Percentiles rank a stretch among this genome's conserved stretches.
Conservation (phyloP, 306 rosid genomes). For the Benincasa hispida region DNA sequence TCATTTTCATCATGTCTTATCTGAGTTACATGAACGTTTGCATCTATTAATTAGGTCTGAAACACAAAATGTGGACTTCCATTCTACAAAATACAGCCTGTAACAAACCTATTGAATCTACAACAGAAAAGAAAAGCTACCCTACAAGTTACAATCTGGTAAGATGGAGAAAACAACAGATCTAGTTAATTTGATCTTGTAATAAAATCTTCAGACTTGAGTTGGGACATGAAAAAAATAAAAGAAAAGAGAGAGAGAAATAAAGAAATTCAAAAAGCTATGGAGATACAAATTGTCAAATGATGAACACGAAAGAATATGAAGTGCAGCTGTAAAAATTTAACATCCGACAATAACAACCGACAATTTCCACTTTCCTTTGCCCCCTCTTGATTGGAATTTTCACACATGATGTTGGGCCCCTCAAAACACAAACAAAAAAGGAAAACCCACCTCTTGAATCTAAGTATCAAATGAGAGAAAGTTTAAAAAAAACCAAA, state of each 20-base stretch:
- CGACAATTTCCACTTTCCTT: constrained; percentile 36
- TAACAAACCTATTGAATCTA: neutral
- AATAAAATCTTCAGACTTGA: neutral
- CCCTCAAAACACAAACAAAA: constrained; percentile 16
- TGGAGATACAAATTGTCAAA: constrained; percentile 21
- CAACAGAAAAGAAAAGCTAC: neutral
- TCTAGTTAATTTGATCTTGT: neutral
- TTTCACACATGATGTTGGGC: constrained; percentile 39
- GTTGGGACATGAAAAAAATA: too few species aligned
- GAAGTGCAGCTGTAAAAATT: constrained; percentile 19
- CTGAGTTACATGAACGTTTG: neutral
- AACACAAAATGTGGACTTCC: neutral
- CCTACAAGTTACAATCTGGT: constrained; percentile 1
- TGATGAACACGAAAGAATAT: constrained; percentile 17
- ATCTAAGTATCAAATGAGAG: constrained; percentile 4
- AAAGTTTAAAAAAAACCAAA: neutral
- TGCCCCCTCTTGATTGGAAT: constrained; percentile 22
- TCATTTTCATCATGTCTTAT: neutral
- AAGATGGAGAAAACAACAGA: neutral
- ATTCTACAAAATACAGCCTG: neutral
- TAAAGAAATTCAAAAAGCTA: neutral
- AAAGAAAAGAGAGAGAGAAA: neutral
- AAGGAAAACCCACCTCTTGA: constrained; percentile 18
- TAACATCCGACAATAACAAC: constrained; percentile 30
- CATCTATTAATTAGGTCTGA: neutral